Evolutionary conservation across 139 green algal genomes (phyloP), one percentile per base, ranked within the genome.

Genomic region (Coccomyxa sp.): DNA sequence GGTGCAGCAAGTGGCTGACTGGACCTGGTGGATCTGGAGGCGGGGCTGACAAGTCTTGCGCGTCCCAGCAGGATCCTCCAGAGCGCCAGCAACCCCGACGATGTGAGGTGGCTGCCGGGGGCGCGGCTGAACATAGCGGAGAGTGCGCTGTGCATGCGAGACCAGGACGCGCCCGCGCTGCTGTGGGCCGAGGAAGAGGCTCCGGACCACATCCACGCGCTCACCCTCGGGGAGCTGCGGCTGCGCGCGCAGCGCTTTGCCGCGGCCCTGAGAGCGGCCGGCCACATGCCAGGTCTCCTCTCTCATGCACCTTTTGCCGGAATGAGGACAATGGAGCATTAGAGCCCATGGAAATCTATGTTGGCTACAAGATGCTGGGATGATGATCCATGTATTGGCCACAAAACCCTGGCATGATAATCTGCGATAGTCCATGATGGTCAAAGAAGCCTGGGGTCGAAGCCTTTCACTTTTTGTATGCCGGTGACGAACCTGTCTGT

Each of bases 41-140:
- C 38, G 38, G 38, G 38, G 38, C 38, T 51, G 38, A 51, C 38
- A 51, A 51, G 38, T 51, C 38, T 51, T 51, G 38, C 38, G 7
- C 38, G 38, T 51, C 3, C 38, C 38, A 38, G 60, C 82, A 89
- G 85, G 79, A 82, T 89, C 58, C 66, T 92, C 80, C 63, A 85
- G 67, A 28, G 21, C 10, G 60, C 68, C 18, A 32, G 77, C 10
- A 82, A 91, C 80, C 87, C 90, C 1, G 92, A 94, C 63, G 59
- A 80, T 7, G 86, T 74, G 23, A 58, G 58, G 51, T 98, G 95
- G 93, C 86, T 98, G 82, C 89, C 91, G 0, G 95, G 92, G n/a
- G 93, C 91, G 7, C 77, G 82, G 0, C 76, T 98, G 18, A 98
- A 98, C 84, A 90, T 95, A 45, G 95, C 95, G 18, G 87, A 91